phyloP scores from a whole-genome alignment of 257 asterid species.

The Nicotiana knightiana region DNA sequence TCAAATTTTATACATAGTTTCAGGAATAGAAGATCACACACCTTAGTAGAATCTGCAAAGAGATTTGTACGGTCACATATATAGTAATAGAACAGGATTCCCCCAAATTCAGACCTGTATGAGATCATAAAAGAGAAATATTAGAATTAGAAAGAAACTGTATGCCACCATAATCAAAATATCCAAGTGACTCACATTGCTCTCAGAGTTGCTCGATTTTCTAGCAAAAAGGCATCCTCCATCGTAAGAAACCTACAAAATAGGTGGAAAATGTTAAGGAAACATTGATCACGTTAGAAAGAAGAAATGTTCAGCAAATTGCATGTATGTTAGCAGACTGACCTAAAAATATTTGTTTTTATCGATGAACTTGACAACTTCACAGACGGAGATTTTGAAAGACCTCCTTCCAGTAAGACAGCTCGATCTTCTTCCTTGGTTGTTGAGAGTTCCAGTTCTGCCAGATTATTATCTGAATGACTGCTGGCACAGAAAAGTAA shows the following conservation, averaged over 20 bases:
- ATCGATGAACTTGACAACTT: conserved; percentile 53
- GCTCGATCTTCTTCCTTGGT: conserved; percentile 78
- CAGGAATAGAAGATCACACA: conserved; percentile 15
- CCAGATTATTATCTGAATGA: conserved; percentile 79
- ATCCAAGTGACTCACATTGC: conserved; percentile 31
- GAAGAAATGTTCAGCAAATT: conserved; percentile 9
- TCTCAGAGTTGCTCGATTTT: conserved; percentile 40
- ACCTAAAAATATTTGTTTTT: conserved; percentile 79
- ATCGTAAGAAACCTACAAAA: conserved; percentile 39
- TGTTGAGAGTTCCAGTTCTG: conserved; percentile 49
- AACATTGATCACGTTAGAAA: conserved; percentile 7
- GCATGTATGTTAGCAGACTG: conserved; percentile 7
- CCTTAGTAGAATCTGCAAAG: conserved; percentile 87
- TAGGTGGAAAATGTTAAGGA: conserved; percentile 14
- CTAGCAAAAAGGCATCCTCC: conserved; percentile 49
- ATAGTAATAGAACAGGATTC: conserved; percentile 74
- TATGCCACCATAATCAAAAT: not conserved
- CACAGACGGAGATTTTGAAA: conserved; percentile 56
- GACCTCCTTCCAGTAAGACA: conserved; percentile 83
- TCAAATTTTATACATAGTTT: not conserved
- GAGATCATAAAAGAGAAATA: conserved; percentile 17
- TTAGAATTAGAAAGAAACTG: not conserved
- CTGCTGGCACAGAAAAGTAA: conserved; percentile 37
- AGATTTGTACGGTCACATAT: conserved; percentile 81
- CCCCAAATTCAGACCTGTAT: conserved; percentile 90